Evolutionary conservation across 345 rosid genomes (phyloP).

Genomic region (Xanthoceras sorbifolium): DNA sequence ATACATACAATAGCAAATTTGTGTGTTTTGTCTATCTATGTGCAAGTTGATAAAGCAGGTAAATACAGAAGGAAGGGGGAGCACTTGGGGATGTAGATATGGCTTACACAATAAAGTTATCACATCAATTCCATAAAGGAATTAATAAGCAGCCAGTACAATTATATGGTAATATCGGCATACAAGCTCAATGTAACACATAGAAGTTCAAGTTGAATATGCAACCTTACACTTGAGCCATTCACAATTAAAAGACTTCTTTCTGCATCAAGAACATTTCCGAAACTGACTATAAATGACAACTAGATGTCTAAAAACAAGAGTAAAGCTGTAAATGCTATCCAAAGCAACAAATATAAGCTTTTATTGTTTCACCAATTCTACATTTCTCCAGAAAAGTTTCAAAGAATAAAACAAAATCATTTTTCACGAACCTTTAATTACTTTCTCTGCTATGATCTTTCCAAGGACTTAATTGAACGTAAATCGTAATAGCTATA

Average conservation of each 20-base stretch:
- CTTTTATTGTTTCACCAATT: background rate
- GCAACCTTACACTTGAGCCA: background rate
- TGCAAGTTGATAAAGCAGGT: background rate
- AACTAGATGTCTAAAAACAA: too few relatives aligned
- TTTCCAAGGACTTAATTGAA: background rate
- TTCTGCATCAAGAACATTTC: constrained; percentile 8
- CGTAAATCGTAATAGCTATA: background rate
- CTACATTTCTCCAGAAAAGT: background rate
- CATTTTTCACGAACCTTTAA: background rate
- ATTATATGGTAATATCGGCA: constrained; percentile 7
- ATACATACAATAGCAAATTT: background rate
- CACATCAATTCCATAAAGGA: background rate
- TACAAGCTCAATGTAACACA: background rate
- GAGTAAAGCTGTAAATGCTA: background rate
- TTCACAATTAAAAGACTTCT: background rate
- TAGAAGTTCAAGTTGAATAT: constrained; percentile 4
- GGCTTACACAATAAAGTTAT: background rate
- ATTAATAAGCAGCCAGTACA: background rate
- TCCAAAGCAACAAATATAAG: background rate
- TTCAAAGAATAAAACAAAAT: background rate
- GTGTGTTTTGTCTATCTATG: background rate
- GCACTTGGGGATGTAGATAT: background rate
- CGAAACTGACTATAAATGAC: background rate
- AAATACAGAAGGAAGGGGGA: background rate
- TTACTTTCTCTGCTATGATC: background rate